phyloP scores from a whole-genome alignment of 345 rosid species.

The Raphanus sativus region DNA sequence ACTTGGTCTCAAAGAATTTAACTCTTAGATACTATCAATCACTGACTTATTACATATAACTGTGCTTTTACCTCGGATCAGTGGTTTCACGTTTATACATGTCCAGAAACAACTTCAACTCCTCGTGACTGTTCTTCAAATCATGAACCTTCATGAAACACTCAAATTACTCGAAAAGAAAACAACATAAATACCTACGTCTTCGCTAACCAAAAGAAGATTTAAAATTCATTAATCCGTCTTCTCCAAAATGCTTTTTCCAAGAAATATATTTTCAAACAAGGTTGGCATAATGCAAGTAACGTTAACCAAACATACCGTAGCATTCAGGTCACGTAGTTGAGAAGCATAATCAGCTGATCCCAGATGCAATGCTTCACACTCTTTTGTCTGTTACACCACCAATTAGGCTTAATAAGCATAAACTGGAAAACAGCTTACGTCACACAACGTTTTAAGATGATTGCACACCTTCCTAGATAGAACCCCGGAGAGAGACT shows the following conservation, averaged over 20 bases:
- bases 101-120: constrained; percentile 79
- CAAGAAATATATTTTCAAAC: not conserved
- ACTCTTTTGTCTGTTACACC: constrained; percentile 63
- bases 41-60: not conserved
- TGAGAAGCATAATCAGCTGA: constrained; percentile 61
- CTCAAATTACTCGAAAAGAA: constrained; percentile 15
- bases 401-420: constrained; percentile 27
- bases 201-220: not conserved
- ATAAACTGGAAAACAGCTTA: constrained; percentile 17
- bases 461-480: constrained; percentile 65
- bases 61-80: constrained; percentile 64
- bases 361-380: constrained; percentile 55
- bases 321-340: constrained; percentile 58
- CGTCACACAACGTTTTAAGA: constrained; percentile 6
- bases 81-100: constrained; percentile 82
- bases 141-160: constrained; percentile 64
- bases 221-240: not conserved
- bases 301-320: constrained; percentile 50
- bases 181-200: constrained; percentile 13
- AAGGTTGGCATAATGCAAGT: constrained; percentile 11
- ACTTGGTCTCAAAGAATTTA: not conserved
- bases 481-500: constrained; percentile 64
- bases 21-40: not conserved
- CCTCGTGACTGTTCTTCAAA: constrained; percentile 61
- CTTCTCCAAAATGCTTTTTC: not conserved